Conservation (phyloP, 2,329 filamentous ascomycete species). For the Fusarium albidum region DNA sequence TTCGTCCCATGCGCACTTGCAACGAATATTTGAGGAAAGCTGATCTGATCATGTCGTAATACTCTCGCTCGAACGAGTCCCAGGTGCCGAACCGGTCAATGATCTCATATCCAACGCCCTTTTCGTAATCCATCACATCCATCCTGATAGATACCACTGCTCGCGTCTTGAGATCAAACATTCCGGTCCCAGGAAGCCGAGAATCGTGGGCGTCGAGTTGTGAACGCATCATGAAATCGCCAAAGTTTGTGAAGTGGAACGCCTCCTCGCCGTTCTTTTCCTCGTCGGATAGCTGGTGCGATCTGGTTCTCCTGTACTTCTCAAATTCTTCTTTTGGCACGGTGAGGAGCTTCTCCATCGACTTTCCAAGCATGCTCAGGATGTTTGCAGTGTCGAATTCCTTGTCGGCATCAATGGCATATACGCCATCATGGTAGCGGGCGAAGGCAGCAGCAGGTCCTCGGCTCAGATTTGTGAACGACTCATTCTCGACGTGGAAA, state of each 20-base stretch:
- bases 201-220: slow-evolving; percentile 92
- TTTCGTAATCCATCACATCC: slow-evolving; percentile 75
- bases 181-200: slow-evolving; percentile 86
- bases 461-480: slow-evolving; percentile 76
- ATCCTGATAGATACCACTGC: slow-evolving; percentile 93
- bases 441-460: slow-evolving; percentile 84
- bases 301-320: slow-evolving; percentile 76
- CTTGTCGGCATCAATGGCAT: slow-evolving; percentile 97
- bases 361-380: slow-evolving; percentile 90
- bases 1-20: slow-evolving; percentile 94
- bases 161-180: slow-evolving; percentile 96
- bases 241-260: slow-evolving; percentile 87
- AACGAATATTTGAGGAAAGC: slow-evolving; percentile 97
- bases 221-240: slow-evolving; percentile 92
- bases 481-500: slow-evolving; percentile 68
- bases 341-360: slow-evolving; percentile 95
- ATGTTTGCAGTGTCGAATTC: slow-evolving; percentile 86
- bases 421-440: slow-evolving; percentile 81
- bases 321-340: slow-evolving; percentile 84
- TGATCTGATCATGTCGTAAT: slow-evolving; percentile 94
- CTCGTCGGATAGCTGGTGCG: slow-evolving; percentile 74
- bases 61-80: slow-evolving; percentile 95
- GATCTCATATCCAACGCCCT: slow-evolving; percentile 88
- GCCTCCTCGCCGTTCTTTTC: slow-evolving; percentile 77
- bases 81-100: slow-evolving; percentile 76